These are phyloP conservation scores for Striga hermonthica DNA, from an alignment of 305 asterid genomes.

Conservation along the genomic window DNA sequence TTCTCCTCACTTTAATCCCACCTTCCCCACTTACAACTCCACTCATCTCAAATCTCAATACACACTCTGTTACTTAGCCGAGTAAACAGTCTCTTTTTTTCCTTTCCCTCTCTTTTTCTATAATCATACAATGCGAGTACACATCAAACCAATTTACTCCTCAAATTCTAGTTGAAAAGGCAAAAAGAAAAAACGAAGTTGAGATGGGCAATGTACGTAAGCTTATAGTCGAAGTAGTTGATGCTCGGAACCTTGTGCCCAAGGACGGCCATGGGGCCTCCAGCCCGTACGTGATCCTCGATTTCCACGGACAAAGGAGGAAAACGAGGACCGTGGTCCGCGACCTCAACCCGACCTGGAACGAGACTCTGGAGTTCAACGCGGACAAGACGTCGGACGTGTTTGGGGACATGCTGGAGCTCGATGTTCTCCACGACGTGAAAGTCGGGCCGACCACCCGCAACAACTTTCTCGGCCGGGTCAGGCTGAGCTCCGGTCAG, in stretches of 20 bases:
- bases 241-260: constrained; percentile 66
- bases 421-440: constrained; percentile 63
- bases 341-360: constrained; percentile 72
- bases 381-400: constrained; percentile 59
- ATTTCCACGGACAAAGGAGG: constrained; percentile 75
- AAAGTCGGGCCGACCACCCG: constrained; percentile 71
- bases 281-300: constrained; percentile 67
- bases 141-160: no score
- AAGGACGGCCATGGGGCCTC: constrained; percentile 85
- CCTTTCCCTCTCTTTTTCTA: no score
- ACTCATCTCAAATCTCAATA: constrained; percentile 19
- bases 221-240: constrained; percentile 71
- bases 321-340: constrained; percentile 60
- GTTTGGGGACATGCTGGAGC: constrained; percentile 70
- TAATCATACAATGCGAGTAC: constrained; percentile 4
- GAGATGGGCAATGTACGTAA: constrained; percentile 47
- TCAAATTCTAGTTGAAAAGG: no score
- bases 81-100: not conserved
- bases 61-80: constrained; percentile 6
- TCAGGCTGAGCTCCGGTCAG: constrained; percentile 56
- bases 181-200: not conserved
- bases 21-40: constrained; percentile 39
- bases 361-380: constrained; percentile 58
- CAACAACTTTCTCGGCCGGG: constrained; percentile 62
- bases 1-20: constrained; percentile 25